phyloP scores from a whole-genome alignment of 331 rosid genomes.

The Arachis monticola region DNA sequence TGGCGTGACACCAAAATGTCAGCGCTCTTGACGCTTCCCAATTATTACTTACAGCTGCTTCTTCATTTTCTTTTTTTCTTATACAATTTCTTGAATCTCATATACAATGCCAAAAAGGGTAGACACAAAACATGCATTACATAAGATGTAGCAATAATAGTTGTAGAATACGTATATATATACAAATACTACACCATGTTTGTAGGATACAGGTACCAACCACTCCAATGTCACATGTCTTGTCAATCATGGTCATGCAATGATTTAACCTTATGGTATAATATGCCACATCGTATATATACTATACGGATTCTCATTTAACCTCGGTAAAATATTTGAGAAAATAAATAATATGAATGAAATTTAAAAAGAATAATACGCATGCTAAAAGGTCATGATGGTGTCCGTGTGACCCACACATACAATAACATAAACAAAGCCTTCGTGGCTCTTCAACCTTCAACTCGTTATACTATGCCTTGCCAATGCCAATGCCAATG shows the following conservation, averaged over 20 bases:
- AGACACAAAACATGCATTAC: neutral
- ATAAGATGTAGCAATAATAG: neutral
- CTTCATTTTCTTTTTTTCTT: neutral
- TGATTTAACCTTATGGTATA: neutral
- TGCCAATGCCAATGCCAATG: slow-evolving; percentile 20
- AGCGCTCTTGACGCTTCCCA: neutral
- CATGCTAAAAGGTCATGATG: slow-evolving; percentile 93
- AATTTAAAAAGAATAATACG: slow-evolving; percentile 65
- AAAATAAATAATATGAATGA: neutral
- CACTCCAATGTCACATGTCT: slow-evolving; percentile 29
- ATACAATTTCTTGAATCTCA: neutral
- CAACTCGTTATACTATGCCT: slow-evolving; percentile 29
- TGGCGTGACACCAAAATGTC: neutral
- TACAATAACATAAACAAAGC: no score
- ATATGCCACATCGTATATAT: neutral
- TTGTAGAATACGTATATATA: neutral
- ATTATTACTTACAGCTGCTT: neutral
- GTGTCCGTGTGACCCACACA: slow-evolving; percentile 72
- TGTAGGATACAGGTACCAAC: neutral
- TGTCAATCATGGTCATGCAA: slow-evolving; percentile 27
- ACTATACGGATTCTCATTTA: slow-evolving; percentile 2
- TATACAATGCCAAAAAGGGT: neutral
- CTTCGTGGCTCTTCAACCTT: neutral
- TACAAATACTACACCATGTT: neutral
- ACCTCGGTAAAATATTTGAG: no score